phyloP scores from a whole-genome alignment of 768 basidiomycete genomes.

The Chalciporus chontae region DNA sequence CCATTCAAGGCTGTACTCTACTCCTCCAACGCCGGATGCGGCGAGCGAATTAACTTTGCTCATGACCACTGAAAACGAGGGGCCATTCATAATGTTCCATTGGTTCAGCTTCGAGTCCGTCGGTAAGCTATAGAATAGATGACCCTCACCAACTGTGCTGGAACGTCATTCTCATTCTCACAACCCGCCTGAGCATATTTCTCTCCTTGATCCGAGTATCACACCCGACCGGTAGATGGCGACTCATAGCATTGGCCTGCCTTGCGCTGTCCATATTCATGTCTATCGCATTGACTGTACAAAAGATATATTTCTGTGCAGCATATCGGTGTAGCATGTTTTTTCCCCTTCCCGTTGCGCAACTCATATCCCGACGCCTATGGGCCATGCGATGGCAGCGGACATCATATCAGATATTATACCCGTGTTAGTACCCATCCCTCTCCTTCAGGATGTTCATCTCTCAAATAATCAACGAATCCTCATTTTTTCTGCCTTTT shows the following conservation, averaged over 20 bases:
- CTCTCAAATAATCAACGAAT: constrained; percentile 6
- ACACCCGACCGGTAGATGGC: not conserved
- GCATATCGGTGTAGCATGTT: not conserved
- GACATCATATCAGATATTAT: not conserved
- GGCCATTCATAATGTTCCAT: no score
- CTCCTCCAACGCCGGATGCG: no score
- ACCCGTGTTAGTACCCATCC: constrained; percentile 1
- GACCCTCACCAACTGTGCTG: no score
- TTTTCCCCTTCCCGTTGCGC: not conserved
- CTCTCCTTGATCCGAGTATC: constrained; percentile 11
- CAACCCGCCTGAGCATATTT: constrained; percentile 6
- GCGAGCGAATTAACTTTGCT: no score
- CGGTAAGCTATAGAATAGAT: no score
- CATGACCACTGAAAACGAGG: no score
- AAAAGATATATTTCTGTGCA: constrained; percentile 3
- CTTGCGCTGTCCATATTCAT: not conserved
- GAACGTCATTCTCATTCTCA: not conserved
- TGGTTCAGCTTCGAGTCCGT: no score
- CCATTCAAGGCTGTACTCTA: no score
- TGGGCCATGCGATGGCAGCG: not conserved
- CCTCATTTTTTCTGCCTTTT: constrained; percentile 6
- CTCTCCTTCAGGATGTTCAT: constrained; percentile 1
- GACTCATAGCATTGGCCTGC: not conserved
- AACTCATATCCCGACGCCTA: no score
- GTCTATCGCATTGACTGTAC: not conserved